These are phyloP conservation scores for Aspergillus felis DNA, from an alignment of 2,329 filamentous ascomycete genomes.

Conservation along the genomic window DNA sequence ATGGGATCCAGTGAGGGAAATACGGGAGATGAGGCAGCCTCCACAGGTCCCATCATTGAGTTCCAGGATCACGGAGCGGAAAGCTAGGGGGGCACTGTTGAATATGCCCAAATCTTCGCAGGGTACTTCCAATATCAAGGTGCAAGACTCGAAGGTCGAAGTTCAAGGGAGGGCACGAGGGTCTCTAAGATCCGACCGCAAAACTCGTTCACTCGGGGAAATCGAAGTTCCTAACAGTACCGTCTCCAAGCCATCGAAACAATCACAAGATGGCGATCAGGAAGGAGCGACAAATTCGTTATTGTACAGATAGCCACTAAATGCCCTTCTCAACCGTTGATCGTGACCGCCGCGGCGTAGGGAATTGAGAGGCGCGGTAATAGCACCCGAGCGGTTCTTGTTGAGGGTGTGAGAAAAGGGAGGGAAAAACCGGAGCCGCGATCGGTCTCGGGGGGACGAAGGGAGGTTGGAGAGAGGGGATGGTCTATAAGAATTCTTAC, in stretches of 20 bases:
- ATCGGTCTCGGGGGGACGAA: not conserved
- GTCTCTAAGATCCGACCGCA: slow-evolving; percentile 2
- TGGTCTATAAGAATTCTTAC: not conserved
- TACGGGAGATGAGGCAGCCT: slow-evolving; percentile 33
- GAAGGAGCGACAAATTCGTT: not conserved
- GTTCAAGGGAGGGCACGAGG: not conserved
- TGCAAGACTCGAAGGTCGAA: not conserved
- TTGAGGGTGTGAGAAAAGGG: slow-evolving; percentile 10
- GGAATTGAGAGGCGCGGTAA: slow-evolving; percentile 4
- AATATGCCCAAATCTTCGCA: slow-evolving; percentile 5
- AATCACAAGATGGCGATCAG: not conserved
- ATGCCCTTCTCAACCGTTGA: not conserved
- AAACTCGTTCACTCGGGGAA: slow-evolving; percentile 6
- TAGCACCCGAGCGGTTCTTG: not conserved
- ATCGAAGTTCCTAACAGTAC: slow-evolving; percentile 6
- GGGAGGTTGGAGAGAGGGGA: not conserved
- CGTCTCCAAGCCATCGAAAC: slow-evolving; percentile 6
- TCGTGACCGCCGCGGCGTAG: not conserved
- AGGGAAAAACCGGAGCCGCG: slow-evolving; percentile 10
- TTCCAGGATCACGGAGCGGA: slow-evolving; percentile 2
- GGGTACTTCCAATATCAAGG: not conserved
- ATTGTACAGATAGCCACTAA: not conserved
- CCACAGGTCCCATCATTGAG: slow-evolving; percentile 35
- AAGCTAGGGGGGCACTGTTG: slow-evolving; percentile 6
- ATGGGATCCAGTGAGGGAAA: slow-evolving; percentile 39